phyloP scores from a whole-genome alignment of 1,284 basidiomycete genomes.

The Cystobasidiaceae sp. region DNA sequence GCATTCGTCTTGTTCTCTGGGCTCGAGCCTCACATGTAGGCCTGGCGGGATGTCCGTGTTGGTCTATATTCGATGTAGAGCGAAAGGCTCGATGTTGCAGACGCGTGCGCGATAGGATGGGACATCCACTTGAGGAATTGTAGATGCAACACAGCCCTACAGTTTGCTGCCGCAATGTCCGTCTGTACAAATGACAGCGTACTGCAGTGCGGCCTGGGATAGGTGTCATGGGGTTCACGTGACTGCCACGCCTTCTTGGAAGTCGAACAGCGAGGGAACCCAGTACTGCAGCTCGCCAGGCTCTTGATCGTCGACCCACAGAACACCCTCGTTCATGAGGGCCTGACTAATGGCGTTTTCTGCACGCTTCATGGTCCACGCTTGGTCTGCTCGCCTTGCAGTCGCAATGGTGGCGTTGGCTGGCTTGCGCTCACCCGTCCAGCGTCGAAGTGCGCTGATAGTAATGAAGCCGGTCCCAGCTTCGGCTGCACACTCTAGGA shows the following conservation, averaged over 20 bases:
- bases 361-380: constrained; percentile 73
- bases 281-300: constrained; percentile 63
- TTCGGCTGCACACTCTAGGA: constrained; percentile 50
- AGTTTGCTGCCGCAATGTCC: not conserved
- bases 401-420: constrained; percentile 59
- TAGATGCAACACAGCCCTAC: too few species aligned
- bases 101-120: too few species aligned
- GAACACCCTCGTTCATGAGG: constrained; percentile 79
- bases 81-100: too few species aligned
- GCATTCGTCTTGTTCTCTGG: too few species aligned
- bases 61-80: too few species aligned
- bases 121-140: too few species aligned
- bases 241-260: constrained; percentile 2
- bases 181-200: not conserved
- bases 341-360: constrained; percentile 78
- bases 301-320: constrained; percentile 89
- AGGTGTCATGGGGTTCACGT: not conserved
- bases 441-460: constrained; percentile 56
- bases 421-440: too few species aligned
- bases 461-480: constrained; percentile 66
- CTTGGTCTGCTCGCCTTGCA: too few species aligned
- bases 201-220: not conserved
- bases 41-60: too few species aligned
- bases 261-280: constrained; percentile 57
- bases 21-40: too few species aligned